Conservation (phyloP, 108 stramenopile species). For the Nitzschia sp. region DNA sequence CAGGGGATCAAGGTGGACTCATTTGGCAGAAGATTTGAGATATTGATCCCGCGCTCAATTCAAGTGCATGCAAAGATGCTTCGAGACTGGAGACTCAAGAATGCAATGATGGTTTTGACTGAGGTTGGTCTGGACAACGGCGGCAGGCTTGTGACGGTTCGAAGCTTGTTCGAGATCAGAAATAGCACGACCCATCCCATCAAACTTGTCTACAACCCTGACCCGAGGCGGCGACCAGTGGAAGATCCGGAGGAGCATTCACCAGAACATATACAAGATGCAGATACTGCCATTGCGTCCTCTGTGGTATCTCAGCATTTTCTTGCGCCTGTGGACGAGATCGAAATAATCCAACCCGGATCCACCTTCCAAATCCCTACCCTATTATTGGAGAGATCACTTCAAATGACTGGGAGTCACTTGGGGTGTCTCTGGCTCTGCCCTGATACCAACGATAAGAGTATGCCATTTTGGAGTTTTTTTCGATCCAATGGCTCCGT, state of each 20-base stretch:
- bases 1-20: conserved; percentile 77
- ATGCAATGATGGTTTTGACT: conserved; percentile 81
- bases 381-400: conserved; percentile 70
- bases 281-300: not conserved
- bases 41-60: conserved; percentile 64
- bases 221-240: conserved; percentile 43
- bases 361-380: conserved; percentile 57
- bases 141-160: conserved; percentile 79
- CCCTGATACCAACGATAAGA: conserved; percentile 42
- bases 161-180: conserved; percentile 75
- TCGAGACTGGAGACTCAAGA: conserved; percentile 77
- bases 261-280: not conserved
- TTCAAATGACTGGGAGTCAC: conserved; percentile 64
- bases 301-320: conserved; percentile 1
- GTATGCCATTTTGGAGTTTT: conserved; percentile 23
- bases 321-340: conserved; percentile 13
- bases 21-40: conserved; percentile 79
- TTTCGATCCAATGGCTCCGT: conserved; percentile 19
- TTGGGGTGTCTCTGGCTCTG: conserved; percentile 80
- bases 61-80: conserved; percentile 49
- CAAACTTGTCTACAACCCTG: conserved; percentile 69
- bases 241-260: conserved; percentile 3
- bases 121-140: conserved; percentile 90
- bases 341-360: conserved; percentile 42
- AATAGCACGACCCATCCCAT: conserved; percentile 88